phyloP scores from a whole-genome alignment of 495 filamentous ascomycete species.

The Xylaria scruposa region DNA sequence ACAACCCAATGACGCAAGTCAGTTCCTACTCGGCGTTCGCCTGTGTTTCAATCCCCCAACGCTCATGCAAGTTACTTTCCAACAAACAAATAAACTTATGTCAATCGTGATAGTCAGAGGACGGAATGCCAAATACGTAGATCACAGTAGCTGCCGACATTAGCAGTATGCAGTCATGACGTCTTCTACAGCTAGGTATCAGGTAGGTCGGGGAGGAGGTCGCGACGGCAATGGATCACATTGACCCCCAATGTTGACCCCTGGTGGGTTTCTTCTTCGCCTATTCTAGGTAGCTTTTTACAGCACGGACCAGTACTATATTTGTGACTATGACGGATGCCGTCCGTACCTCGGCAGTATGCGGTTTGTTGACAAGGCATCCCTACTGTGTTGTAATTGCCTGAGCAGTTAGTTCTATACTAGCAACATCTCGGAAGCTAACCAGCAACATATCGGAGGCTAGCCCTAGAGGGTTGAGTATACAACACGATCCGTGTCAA shows the following conservation, averaged over 20 bases:
- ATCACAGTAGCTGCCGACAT: neutral
- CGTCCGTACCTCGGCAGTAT: no score
- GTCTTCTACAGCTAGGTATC: neutral
- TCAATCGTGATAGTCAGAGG: neutral
- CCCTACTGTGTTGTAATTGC: neutral
- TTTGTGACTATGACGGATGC: neutral
- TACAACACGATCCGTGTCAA: neutral
- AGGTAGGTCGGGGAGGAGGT: neutral
- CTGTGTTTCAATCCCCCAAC: slow-evolving; percentile 27
- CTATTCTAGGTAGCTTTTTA: neutral
- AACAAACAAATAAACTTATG: neutral
- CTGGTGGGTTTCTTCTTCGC: neutral
- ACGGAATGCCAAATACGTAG: neutral
- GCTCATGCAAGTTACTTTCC: neutral
- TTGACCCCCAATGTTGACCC: neutral
- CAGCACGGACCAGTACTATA: neutral
- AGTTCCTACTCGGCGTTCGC: slow-evolving; percentile 25
- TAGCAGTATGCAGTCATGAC: neutral
- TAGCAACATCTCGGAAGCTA: neutral
- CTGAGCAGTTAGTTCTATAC: neutral
- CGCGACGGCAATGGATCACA: neutral
- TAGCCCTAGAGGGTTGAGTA: neutral
- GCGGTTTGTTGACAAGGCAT: neutral
- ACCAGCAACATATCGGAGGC: neutral
- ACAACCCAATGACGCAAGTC: slow-evolving; percentile 13